Evolutionary conservation across 2,329 filamentous ascomycete species (phyloP), one percentile per base, ranked within the genome.

Genomic region (Colletotrichum endophyticum): DNA sequence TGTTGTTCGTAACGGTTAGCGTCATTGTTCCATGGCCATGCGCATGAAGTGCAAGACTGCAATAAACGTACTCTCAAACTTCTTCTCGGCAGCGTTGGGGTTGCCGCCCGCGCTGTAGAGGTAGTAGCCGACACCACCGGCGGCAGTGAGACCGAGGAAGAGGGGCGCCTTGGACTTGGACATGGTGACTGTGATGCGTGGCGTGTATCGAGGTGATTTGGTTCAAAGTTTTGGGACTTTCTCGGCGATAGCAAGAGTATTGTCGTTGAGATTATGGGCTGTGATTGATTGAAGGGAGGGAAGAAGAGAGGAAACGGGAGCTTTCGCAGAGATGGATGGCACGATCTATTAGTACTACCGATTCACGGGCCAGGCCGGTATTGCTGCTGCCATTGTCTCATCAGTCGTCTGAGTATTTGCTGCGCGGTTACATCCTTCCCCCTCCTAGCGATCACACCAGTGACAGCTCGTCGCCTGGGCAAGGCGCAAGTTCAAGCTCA

Each of bases 21-120:
- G 25, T 15, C 27, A 19, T 67, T 19, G 27, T 19, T 63, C 36
- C 63, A 63, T 30, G 28, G n/a, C 19, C 19, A 28, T 22, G 16
- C 15, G 39, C 22, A 12, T 27, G 19, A 25, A 36, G 32, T 30
- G 2, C 3, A 62, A 22, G 30, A 63, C 19, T 64, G 8, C n/a
- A 16, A 12, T 13, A 53, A 8, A 25, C 92, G 62, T 87, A 98
- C 96, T 91, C 88, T 98, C 95, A 80, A 95, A 91, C 85, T 97
- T 90, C 89, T 96, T 95, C 90, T 96, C 92, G n/a, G 96, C 96
- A 66, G 91, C 92, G 85, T 94, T 95, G 68, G 95, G 90, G 84
- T 92, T 91, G 74, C 96, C 96, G 77, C 96, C 96, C 19, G 96
- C 94, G 68, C 87, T 90, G 89, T 98, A 99, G 78, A 99, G 91